Evolutionary conservation across 148 eudicot species (phyloP), one percentile per base, ranked within the genome.

Genomic region (Cornus controversa): DNA sequence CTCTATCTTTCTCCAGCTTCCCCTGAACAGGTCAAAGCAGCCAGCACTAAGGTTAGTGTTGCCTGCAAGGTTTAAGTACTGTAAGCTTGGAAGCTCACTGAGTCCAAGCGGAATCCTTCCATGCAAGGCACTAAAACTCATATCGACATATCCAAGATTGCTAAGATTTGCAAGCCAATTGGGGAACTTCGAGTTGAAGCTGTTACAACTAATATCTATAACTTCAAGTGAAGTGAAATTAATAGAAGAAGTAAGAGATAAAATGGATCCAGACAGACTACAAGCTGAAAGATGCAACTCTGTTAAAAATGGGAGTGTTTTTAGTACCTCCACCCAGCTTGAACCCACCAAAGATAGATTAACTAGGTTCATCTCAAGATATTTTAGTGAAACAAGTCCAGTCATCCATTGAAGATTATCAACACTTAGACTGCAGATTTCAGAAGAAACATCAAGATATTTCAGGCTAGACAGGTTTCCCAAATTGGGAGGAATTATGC

Each of bases 381-480:
- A 69, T 28, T 37, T 34, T 26, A 89, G 54, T 5, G 85, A 71
- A 65, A 62, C 62, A 76, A 86, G 85, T 8, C 78, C 75, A 66
- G 82, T 73, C 57, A 86, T 67, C 91, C 91, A 89, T 42, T 74
- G 64, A 25, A 86, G 77, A 74, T 53, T 68, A 53, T 71, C 77
- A 27, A 75, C 64, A 16, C 8, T 70, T 18, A 29, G 34, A 29
- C 34, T 29, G 34, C 1, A 74, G 8, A 23, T 26, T 1, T 58
- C 53, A 3, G 53, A 69, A 16, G 83, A 65, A 70, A 81, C 71
- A 64, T 42, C 75, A 60, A 84, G 78, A 72, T 8, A 53, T 27
- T 84, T 65, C 80, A 88, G 65, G 8, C 22, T 78, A 15, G 89
- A 83, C 4, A 88, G 86, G 65, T 82, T 88, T 26, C 81, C 86